Conservation (phyloP, 345 rosid species). For the Eutrema heterophyllum region DNA sequence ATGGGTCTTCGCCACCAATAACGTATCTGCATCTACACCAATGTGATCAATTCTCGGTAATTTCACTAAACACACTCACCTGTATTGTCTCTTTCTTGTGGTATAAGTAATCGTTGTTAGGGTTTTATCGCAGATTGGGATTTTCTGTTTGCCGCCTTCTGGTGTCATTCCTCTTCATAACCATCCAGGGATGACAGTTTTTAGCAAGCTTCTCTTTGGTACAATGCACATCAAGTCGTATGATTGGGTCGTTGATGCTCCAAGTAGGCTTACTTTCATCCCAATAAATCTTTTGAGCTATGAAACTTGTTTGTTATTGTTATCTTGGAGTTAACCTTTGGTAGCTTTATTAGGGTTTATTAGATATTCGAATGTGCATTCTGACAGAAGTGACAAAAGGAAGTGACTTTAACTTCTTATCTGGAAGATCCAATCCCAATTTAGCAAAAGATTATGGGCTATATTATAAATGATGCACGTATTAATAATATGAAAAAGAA, state of each 20-base stretch:
- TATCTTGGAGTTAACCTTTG: neutral
- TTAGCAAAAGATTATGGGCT: neutral
- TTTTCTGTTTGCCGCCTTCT: slow-evolving; percentile 88
- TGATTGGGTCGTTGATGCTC: slow-evolving; percentile 69
- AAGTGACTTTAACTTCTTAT: neutral
- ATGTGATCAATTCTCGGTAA: slow-evolving; percentile 71
- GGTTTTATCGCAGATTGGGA: slow-evolving; percentile 61
- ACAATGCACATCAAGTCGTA: slow-evolving; percentile 92
- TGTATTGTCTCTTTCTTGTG: slow-evolving; percentile 6
- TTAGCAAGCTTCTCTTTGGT: slow-evolving; percentile 90
- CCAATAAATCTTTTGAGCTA: slow-evolving; percentile 1
- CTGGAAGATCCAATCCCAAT: neutral
- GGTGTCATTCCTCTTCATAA: slow-evolving; percentile 92
- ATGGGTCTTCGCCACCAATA: slow-evolving; percentile 35
- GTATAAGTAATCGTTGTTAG: slow-evolving; percentile 10
- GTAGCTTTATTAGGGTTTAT: neutral
- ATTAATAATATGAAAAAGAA: no score
- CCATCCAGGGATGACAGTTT: slow-evolving; percentile 97
- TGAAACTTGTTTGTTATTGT: neutral
- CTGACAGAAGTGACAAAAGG: neutral
- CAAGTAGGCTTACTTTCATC: slow-evolving; percentile 26
- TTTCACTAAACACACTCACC: neutral
- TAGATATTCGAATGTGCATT: neutral
- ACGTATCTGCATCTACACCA: slow-evolving; percentile 58
- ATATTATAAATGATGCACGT: no score